Evolutionary conservation across 805 yeast genomes (phyloP), one percentile per base, ranked within the genome.

Genomic region (Starmerella davenportii): DNA sequence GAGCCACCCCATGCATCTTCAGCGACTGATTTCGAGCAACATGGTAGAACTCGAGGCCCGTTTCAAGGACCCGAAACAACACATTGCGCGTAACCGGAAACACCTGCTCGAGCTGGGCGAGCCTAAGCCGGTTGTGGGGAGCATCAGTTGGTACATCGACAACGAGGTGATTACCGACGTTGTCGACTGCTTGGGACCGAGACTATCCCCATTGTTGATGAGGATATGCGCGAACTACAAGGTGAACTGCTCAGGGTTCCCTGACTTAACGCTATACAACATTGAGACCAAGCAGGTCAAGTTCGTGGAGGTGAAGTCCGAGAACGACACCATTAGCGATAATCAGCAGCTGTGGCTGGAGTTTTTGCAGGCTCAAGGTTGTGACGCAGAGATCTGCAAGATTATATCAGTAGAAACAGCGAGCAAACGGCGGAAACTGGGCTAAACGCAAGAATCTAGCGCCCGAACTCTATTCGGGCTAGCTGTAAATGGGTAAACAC

Each of bases 281-380:
- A n/a, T 30, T 5, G 30, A 14, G 4, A 15, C 17, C 13, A 15
- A 21, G 4, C 30, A 19, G n/a, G 45, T 53, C 19, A 48, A 47
- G 42, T 47, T 56, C 42, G 55, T 53, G 20, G 61, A 55, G 36
- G 64, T 60, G 19, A 60, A 60, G 36, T 56, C 62, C 2, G 57
- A 51, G 23, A 57, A 58, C 38, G 64, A 60, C 40, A 47, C 53
- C 2, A 45, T 60, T 20, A 56, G 61, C 15, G 62, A 58, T 38
- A 53, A 49, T 34, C 64, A 60, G 49, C 44, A 51, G 24, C 37
- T 56, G 5, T 60, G 64, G 64, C 53, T 60, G 37, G 52, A 55
- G 41, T 49, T 55, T 21, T 38, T 60, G 31, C 27, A 50, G 14
- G 42, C 41, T 11, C 34, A 41, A 5, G 58, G 55, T 0, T 41